phyloP scores from a whole-genome alignment of 2,329 filamentous ascomycete species.

The Beauveria medogensis region DNA sequence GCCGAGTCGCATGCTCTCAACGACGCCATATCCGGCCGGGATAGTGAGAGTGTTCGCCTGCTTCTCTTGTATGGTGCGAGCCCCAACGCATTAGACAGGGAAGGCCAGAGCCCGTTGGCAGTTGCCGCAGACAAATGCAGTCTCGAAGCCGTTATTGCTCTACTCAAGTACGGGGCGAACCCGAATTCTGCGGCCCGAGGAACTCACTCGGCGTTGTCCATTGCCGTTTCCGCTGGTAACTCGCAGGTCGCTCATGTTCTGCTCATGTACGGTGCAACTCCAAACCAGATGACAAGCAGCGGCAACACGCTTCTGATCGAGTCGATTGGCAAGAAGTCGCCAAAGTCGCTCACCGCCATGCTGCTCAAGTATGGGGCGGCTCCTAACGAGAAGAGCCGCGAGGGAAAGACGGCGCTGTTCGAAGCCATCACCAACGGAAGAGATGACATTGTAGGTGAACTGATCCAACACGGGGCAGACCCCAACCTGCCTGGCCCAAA shows the following conservation, averaged over 20 bases:
- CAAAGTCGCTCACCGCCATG: constrained; percentile 47
- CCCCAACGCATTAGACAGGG: constrained; percentile 41
- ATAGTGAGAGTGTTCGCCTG: constrained; percentile 45
- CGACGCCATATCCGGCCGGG: constrained; percentile 43
- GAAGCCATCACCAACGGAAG: constrained; percentile 50
- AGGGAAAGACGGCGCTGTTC: constrained; percentile 57
- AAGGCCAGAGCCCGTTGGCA: constrained; percentile 43
- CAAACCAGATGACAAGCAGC: constrained; percentile 43
- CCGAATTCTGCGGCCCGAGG: constrained; percentile 43
- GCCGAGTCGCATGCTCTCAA: constrained; percentile 40
- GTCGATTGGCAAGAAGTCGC: constrained; percentile 51
- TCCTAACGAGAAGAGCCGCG: constrained; percentile 49
- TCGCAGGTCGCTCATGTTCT: constrained; percentile 50
- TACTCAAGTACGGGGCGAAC: constrained; percentile 58
- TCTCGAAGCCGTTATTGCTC: constrained; percentile 46
- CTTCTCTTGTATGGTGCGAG: constrained; percentile 50
- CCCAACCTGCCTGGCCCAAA: constrained; percentile 62
- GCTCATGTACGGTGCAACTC: constrained; percentile 52
- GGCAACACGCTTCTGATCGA: constrained; percentile 55
- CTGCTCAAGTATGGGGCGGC: constrained; percentile 53
- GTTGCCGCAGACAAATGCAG: constrained; percentile 44
- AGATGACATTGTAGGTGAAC: constrained; percentile 44
- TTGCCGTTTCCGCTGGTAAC: constrained; percentile 43
- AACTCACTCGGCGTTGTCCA: constrained; percentile 45
- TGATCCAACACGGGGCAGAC: constrained; percentile 51